A percentile compares a stretch with the other conserved stretches of the same genome.
phyloP scores from a whole-genome alignment of 768 basidiomycete genomes.

The Boletus sensibilis region DNA sequence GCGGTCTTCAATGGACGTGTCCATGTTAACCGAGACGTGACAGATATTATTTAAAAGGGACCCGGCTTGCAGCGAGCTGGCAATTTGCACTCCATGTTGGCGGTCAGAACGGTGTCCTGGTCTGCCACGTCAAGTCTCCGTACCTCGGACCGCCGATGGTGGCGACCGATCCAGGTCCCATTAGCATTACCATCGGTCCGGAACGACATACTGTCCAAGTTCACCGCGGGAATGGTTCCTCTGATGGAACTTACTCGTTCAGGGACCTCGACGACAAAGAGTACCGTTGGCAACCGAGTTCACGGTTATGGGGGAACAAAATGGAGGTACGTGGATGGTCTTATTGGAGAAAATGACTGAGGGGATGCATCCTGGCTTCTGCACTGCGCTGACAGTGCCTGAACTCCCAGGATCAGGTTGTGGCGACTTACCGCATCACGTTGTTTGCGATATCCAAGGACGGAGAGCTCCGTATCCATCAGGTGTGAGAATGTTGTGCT shows the following conservation, averaged over 20 bases:
- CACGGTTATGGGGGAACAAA: constrained; percentile 10
- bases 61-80: constrained; percentile 22
- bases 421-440: constrained; percentile 34
- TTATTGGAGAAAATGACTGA: neutral
- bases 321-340: constrained; percentile 24
- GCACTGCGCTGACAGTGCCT: constrained; percentile 20
- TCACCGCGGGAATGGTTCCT: constrained; percentile 2
- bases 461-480: constrained; percentile 30
- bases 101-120: constrained; percentile 15
- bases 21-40: neutral
- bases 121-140: constrained; percentile 30
- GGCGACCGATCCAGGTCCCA: constrained; percentile 16
- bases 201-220: constrained; percentile 10
- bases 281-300: constrained; percentile 27
- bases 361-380: neutral
- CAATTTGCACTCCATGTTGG: constrained; percentile 21
- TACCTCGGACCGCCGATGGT: constrained; percentile 27
- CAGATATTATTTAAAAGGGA: constrained; percentile 28
- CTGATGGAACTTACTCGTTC: constrained; percentile 17
- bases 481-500: constrained; percentile 18
- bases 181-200: constrained; percentile 17
- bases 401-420: constrained; percentile 18
- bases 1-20: neutral
- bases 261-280: constrained; percentile 21
- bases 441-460: constrained; percentile 31